Evolutionary conservation across 306 rosid genomes (phyloP).

Genomic region (Bauhinia variegata): DNA sequence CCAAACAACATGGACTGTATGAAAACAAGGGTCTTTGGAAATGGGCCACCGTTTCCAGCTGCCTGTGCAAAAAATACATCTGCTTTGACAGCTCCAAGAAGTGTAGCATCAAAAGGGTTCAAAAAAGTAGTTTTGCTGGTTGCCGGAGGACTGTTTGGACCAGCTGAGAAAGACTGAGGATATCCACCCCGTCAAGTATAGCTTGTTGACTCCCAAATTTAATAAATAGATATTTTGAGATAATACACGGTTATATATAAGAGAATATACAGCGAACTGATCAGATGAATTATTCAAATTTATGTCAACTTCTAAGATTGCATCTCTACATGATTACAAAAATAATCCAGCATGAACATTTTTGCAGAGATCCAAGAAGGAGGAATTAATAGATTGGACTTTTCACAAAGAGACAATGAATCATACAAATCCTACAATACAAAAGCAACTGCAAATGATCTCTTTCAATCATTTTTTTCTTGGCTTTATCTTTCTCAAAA

Average conservation of each 20-base stretch:
- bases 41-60: slow-evolving; percentile 99
- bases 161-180: slow-evolving; percentile 98
- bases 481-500: not conserved
- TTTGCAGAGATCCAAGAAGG: slow-evolving; percentile 7
- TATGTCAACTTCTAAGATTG: not conserved
- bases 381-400: not conserved
- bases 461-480: not conserved
- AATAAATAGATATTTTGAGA: slow-evolving; percentile 24
- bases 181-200: slow-evolving; percentile 95
- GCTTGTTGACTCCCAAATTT: slow-evolving; percentile 68
- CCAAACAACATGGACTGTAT: slow-evolving; percentile 57
- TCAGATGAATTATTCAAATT: slow-evolving; percentile 9
- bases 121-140: slow-evolving; percentile 80
- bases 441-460: not conserved
- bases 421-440: not conserved
- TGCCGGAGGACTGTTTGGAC: slow-evolving; percentile 96
- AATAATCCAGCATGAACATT: slow-evolving; percentile 22
- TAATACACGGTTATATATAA: not conserved
- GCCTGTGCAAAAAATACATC: slow-evolving; percentile 99
- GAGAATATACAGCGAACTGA: slow-evolving; percentile 14
- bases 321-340: slow-evolving; percentile 1
- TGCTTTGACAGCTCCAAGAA: slow-evolving; percentile 99
- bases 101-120: slow-evolving; percentile 98
- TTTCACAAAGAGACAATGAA: slow-evolving; percentile 5
- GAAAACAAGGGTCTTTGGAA: slow-evolving; percentile 95